These are phyloP conservation scores for Miscanthus sacchariflorus DNA, from an alignment of 202 grass and related monocot species.

Conservation along the genomic window DNA sequence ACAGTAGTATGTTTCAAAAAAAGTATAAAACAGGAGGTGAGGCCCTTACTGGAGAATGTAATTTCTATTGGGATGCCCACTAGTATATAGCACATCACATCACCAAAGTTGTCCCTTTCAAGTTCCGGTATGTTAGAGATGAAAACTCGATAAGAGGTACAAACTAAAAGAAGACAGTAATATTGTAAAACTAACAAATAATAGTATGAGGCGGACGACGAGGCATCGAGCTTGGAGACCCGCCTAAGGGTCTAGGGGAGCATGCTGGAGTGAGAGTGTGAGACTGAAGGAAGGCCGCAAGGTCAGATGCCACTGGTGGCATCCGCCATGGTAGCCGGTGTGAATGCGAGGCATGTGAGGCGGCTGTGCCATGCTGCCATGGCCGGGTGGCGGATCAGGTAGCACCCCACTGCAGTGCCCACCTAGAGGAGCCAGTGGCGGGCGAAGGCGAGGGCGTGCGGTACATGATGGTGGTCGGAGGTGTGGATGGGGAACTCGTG, in stretches of 20 bases:
- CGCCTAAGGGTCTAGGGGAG: neutral
- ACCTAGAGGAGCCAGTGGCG: neutral
- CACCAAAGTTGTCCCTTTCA: neutral
- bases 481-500: neutral
- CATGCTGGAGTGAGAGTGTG: neutral
- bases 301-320: neutral
- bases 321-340: neutral
- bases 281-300: neutral
- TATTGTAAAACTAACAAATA: conserved; percentile 2
- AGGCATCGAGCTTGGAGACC: neutral
- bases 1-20: too few relatives aligned
- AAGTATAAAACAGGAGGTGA: too few relatives aligned
- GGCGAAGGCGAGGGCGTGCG: neutral
- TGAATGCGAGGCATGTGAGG: neutral
- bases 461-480: neutral
- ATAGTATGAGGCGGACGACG: neutral
- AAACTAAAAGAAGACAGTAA: neutral
- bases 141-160: neutral
- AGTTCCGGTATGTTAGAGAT: neutral
- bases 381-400: neutral
- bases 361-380: neutral
- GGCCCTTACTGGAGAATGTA: neutral
- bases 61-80: neutral
- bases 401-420: neutral
- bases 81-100: neutral